These are phyloP conservation scores for Colletotrichum coccodes DNA, from an alignment of 2,329 filamentous ascomycete genomes.

Conservation along the genomic window DNA sequence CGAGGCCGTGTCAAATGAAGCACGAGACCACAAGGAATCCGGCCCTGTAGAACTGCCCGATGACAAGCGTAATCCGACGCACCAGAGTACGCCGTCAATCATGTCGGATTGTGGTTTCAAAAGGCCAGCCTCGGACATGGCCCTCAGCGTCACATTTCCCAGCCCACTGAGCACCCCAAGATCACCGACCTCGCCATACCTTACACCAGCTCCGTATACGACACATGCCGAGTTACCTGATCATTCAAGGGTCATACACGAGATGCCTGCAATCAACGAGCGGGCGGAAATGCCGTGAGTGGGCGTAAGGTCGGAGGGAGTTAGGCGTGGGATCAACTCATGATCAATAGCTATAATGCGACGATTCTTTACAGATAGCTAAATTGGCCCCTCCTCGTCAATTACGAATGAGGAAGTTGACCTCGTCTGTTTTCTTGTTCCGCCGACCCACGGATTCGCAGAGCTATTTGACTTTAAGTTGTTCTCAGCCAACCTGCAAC, in stretches of 20 bases:
- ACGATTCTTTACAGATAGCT: not conserved
- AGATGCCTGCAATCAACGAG: constrained; percentile 25
- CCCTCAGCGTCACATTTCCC: not conserved
- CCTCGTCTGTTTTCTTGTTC: too few relatives aligned
- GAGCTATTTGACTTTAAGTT: too few relatives aligned
- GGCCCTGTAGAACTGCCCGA: constrained; percentile 3
- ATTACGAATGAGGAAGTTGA: too few relatives aligned
- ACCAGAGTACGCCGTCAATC: not conserved
- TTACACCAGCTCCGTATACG: not conserved
- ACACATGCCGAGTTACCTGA: constrained; percentile 8
- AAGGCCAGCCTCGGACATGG: not conserved
- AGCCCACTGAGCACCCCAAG: constrained; percentile 19
- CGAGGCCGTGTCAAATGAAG: not conserved
- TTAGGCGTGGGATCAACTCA: too few relatives aligned
- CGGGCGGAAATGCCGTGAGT: not conserved
- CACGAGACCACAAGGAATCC: not conserved
- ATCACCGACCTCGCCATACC: not conserved
- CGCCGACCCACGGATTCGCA: too few relatives aligned
- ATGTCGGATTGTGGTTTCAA: not conserved
- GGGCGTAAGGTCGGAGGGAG: too few relatives aligned
- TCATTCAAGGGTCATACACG: constrained; percentile 2
- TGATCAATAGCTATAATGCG: not conserved
- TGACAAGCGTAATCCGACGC: constrained; percentile 2
- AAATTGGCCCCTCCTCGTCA: too few relatives aligned
- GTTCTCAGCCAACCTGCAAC: too few relatives aligned